Evolutionary conservation across 768 basidiomycete species (phyloP).

Genomic region (Xerocomellus chrysenteron): DNA sequence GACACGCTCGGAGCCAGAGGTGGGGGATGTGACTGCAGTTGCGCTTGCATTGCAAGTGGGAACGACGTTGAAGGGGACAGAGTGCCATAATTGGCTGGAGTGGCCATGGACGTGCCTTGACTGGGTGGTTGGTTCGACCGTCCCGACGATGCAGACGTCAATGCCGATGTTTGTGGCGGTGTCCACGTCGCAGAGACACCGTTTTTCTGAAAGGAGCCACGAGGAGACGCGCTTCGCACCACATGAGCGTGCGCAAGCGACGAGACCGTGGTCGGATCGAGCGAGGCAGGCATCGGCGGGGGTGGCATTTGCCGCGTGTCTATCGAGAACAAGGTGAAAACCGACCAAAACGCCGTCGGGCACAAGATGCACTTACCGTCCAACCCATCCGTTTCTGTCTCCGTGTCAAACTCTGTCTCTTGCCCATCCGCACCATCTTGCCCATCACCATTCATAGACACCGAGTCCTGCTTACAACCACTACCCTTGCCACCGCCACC

Average conservation of each 20-base stretch:
- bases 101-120: neutral
- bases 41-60: neutral
- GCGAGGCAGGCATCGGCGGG: slow-evolving; percentile 46
- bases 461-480: neutral
- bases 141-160: slow-evolving; percentile 1
- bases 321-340: slow-evolving; percentile 15
- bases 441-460: slow-evolving; percentile 4
- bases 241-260: slow-evolving; percentile 26
- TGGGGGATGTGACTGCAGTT: neutral
- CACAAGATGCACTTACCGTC: slow-evolving; percentile 19
- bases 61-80: slow-evolving; percentile 1
- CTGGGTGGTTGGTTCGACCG: slow-evolving; percentile 5
- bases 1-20: slow-evolving; percentile 30
- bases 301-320: slow-evolving; percentile 49
- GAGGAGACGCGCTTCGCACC: slow-evolving; percentile 21
- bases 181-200: slow-evolving; percentile 10
- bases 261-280: slow-evolving; percentile 41
- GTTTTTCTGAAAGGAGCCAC: slow-evolving; percentile 11
- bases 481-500: neutral
- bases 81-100: neutral
- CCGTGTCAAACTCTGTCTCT: slow-evolving; percentile 34
- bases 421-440: slow-evolving; percentile 23
- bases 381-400: slow-evolving; percentile 28
- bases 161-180: slow-evolving; percentile 9
- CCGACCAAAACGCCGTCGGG: neutral